Percentiles rank a stretch among this genome's conserved stretches.
These are phyloP conservation scores for Botrytis tulipae DNA, from an alignment of 2,329 filamentous ascomycete genomes.

Conservation along the genomic window DNA sequence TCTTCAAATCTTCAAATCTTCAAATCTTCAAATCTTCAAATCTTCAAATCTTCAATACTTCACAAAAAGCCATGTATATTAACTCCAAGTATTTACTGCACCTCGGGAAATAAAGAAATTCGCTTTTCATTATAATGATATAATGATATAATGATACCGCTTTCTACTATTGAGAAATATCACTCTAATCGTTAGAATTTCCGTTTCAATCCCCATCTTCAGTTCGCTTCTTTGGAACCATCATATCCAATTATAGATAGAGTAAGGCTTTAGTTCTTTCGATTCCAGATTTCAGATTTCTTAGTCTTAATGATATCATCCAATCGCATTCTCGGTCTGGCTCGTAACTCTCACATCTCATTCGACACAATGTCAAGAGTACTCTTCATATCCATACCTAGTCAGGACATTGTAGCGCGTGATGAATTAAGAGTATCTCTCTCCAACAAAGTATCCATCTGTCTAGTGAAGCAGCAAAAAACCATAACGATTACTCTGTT, in stretches of 20 bases:
- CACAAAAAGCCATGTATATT: background rate
- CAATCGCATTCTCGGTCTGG: background rate
- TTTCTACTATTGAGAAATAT: no score
- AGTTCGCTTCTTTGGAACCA: background rate
- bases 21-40: no score
- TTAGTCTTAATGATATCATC: background rate
- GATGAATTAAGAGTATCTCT: background rate
- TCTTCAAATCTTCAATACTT: background rate
- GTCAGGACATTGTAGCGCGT: background rate
- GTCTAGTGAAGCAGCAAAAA: background rate
- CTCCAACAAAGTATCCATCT: no score
- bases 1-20: no score
- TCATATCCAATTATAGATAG: background rate
- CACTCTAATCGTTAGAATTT: background rate
- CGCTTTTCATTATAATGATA: background rate
- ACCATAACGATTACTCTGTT: background rate
- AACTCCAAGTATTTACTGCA: background rate
- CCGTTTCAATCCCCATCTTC: background rate
- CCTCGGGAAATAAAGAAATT: background rate
- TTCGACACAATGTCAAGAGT: rapidly evolving
- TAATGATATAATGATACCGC: no score
- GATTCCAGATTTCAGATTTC: rapidly evolving
- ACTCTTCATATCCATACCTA: background rate
- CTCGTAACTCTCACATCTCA: background rate
- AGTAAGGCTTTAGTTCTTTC: background rate